Base-by-base conservation (phyloP, 2,329 filamentous ascomycete genomes). In the Scedosporium dehoogii region DNA sequence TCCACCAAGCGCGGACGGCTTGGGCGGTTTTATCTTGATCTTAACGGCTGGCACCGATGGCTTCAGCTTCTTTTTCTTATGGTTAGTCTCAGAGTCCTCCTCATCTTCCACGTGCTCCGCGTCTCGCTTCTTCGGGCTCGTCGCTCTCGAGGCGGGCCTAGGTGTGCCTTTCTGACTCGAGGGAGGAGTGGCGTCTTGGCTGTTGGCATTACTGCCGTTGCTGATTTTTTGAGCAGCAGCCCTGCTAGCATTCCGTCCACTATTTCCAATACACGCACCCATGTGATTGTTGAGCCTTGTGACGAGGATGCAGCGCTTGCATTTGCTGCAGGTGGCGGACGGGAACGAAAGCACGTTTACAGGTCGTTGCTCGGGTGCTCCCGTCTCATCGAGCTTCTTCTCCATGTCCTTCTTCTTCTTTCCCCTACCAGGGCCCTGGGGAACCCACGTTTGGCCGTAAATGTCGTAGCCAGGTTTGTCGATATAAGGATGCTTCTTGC, bases 361-460 rank as follows among this genome's bases (percentile, higher is more conserved):
- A 10, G 84, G 83, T 21, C 81, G 76, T 64, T 84, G 80, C 64
- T 85, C 84, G 33, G 59, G 59, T 5, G 81, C 74, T 10, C 76
- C 75, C 66, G 76, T 71, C 56, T 78, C 74, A 59, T 76, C 75
- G 67, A 78, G 74, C 73, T 79, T 84, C 77, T 84, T 85, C 72
- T 86, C 84, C 77, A 86, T 85, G 72, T 87, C 88, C 79, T 90
- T 91, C 81, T 88, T 91, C 78, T 89, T 90, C 77, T 89, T 90
- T 64, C 88, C 89, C 64, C 88, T 82, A 14, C 85, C 85, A 23
- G 86, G 85, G 0, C 83, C 83, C 23, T 88, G 87, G 18, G 85
- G 86, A 14, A 90, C 86, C 82, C 90, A 92, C 29, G 88, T 90
- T 73, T 92, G 90, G 59, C 88, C 89, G 73, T 92, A 92, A 66